A percentile compares a stretch with the other conserved stretches of the same genome.
These are phyloP conservation scores for Populus trichocarpa DNA, from an alignment of 441 rosid genomes.

Conservation along the genomic window DNA sequence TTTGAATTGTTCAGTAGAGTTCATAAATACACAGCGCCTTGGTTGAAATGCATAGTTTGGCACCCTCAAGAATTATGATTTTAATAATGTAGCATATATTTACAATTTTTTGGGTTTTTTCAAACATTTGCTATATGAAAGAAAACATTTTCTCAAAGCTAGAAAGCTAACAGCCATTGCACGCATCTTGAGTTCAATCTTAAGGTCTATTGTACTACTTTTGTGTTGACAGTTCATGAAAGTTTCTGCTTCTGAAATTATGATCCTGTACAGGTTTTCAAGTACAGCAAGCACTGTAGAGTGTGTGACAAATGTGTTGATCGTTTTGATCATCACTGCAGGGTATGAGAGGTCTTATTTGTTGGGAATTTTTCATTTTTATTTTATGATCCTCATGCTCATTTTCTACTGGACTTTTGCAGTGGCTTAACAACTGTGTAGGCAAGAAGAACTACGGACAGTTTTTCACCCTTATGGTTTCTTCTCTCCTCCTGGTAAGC, in stretches of 20 bases:
- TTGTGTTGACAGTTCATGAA: neutral
- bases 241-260: constrained; percentile 7
- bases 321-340: constrained; percentile 95
- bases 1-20: neutral
- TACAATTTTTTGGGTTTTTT: neutral
- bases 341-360: constrained; percentile 48
- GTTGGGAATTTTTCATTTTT: neutral
- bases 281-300: constrained; percentile 97
- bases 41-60: neutral
- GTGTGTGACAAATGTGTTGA: constrained; percentile 98
- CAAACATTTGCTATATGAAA: neutral
- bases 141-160: neutral
- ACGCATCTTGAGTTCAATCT: neutral
- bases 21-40: neutral
- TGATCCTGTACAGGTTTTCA: constrained; percentile 64
- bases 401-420: constrained; percentile 24
- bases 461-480: constrained; percentile 91
- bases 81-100: neutral
- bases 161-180: neutral
- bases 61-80: neutral
- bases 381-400: constrained; percentile 9
- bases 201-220: neutral
- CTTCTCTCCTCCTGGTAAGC: constrained; percentile 89
- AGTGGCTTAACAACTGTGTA: constrained; percentile 99
- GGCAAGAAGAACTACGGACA: constrained; percentile 84